Evolutionary conservation across 345 rosid species (phyloP), one percentile per base, ranked within the genome.

Genomic region (Citrus australasica): DNA sequence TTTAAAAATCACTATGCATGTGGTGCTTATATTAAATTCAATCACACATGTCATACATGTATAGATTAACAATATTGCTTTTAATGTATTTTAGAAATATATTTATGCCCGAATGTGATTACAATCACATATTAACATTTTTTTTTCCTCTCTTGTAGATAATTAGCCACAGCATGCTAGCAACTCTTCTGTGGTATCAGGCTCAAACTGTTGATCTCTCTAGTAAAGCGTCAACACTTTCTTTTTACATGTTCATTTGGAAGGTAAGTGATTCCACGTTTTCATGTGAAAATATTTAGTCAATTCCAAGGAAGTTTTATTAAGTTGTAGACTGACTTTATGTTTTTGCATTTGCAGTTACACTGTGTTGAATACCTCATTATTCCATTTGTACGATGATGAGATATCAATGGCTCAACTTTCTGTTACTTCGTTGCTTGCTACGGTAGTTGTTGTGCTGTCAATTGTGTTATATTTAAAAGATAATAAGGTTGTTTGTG

Each of bases 241-340:
- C 79, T 3, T 82, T 82, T 67, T 80, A 82, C 53, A 78, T 82
- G 84, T 80, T 85, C 82, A 80, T 82, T 7, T 82, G 88, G 85
- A 80, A 82, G 88, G 22, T n/a, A 4, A 56, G 40, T 37, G 40
- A 3, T 5, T 11, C 6, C 48, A 42, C 14, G 9, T 42, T 10
- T 42, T 42, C 0, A 42, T 42, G 0, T 42, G 48, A 42, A 42
- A 42, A 42, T 40, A 40, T 40, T 40, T 40, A 2, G 48, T 40
- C 48, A 40, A 9, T 1, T 40, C 48, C 48, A 40, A 40, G 48
- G 0, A 40, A 9, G 48, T 40, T 40, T 40, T 40, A 2, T 32
- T 32, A 32, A 32, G 33, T 32, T 32, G 0, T 40, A 40, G 14
- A 9, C 48, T 40, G 3, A 73, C 40, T 56, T 48, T 27, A 42